phyloP scores from a whole-genome alignment of 2,329 filamentous ascomycete genomes.

The Ceratocystis diversiconidia region DNA sequence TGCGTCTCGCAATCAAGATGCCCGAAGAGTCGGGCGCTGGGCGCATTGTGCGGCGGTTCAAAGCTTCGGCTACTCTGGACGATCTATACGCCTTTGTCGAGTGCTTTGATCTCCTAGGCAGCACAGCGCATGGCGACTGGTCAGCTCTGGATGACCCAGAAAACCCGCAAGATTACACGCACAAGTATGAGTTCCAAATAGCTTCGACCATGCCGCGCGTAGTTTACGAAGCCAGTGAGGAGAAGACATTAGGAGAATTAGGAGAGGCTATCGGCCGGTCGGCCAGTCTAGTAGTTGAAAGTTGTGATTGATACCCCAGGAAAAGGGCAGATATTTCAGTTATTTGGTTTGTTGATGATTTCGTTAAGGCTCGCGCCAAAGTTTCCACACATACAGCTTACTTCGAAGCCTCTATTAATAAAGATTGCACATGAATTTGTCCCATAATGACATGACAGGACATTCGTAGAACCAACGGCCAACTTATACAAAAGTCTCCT shows the following conservation, averaged over 20 bases:
- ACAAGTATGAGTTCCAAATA: slow-evolving; percentile 73
- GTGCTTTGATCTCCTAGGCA: slow-evolving; percentile 54
- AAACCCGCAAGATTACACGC: slow-evolving; percentile 55
- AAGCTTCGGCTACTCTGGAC: slow-evolving; percentile 55
- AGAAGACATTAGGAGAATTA: slow-evolving; percentile 54
- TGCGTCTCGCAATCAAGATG: slow-evolving; percentile 57
- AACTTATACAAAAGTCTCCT: no score
- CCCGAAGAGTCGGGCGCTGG: slow-evolving; percentile 47
- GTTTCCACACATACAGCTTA: no score
- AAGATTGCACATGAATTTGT: no score
- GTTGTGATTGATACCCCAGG: slow-evolving; percentile 24
- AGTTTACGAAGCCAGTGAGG: slow-evolving; percentile 57
- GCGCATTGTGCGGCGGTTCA: slow-evolving; percentile 64
- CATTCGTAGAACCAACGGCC: no score
- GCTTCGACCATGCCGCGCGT: slow-evolving; percentile 74
- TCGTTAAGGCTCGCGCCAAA: no score
- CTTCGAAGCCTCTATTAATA: no score
- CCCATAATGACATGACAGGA: no score
- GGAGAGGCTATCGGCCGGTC: slow-evolving; percentile 63
- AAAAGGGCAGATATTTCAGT: background rate
- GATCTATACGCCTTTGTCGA: slow-evolving; percentile 95
- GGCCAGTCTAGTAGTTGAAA: slow-evolving; percentile 81
- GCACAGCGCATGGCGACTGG: slow-evolving; percentile 25
- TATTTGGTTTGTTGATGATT: background rate
- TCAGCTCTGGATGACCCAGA: slow-evolving; percentile 19